A percentile compares a stretch with the other conserved stretches of the same genome.
These are phyloP conservation scores for Cladosporium austrohemisphaericum DNA, from an alignment of 2,329 filamentous ascomycete species.

Conservation along the genomic window DNA sequence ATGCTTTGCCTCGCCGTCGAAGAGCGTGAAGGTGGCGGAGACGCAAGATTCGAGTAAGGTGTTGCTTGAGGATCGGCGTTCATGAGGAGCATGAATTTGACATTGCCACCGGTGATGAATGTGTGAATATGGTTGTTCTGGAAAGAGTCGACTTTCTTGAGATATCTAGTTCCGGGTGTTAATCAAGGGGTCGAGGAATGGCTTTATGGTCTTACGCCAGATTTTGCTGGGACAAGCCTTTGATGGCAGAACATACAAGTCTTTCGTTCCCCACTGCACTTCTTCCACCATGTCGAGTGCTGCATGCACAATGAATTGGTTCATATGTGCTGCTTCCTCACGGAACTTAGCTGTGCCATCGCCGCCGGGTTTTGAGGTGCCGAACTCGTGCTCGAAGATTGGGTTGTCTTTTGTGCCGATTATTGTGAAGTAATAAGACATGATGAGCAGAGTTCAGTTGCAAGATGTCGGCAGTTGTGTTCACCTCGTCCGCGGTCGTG, in stretches of 20 bases:
- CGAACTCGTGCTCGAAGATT: slow-evolving; percentile 95
- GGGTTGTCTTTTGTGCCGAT: slow-evolving; percentile 94
- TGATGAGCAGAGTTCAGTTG: slow-evolving; percentile 37
- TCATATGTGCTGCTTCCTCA: slow-evolving; percentile 85
- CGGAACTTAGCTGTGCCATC: slow-evolving; percentile 87
- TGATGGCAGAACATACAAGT: slow-evolving; percentile 59
- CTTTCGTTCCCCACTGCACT: slow-evolving; percentile 83
- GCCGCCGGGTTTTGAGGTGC: slow-evolving; percentile 91
- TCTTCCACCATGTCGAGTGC: slow-evolving; percentile 94
- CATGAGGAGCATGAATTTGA: slow-evolving; percentile 91
- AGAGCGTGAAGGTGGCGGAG: slow-evolving; percentile 27
- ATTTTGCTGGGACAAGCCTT: background rate
- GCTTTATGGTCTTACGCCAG: background rate
- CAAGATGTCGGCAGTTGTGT: background rate
- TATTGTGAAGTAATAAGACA: slow-evolving; percentile 99
- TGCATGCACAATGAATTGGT: slow-evolving; percentile 95
- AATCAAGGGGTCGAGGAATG: background rate
- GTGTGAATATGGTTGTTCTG: slow-evolving; percentile 89
- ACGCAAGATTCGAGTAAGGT: slow-evolving; percentile 31
- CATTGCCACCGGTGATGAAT: slow-evolving; percentile 88
- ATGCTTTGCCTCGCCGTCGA: slow-evolving; percentile 32
- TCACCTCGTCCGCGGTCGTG: background rate
- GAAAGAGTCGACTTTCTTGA: slow-evolving; percentile 95
- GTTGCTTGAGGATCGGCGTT: slow-evolving; percentile 57
- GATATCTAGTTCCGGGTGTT: slow-evolving; percentile 63